Evolutionary conservation across 139 green algal species (phyloP).

Genomic region (Chlorella sp.): DNA sequence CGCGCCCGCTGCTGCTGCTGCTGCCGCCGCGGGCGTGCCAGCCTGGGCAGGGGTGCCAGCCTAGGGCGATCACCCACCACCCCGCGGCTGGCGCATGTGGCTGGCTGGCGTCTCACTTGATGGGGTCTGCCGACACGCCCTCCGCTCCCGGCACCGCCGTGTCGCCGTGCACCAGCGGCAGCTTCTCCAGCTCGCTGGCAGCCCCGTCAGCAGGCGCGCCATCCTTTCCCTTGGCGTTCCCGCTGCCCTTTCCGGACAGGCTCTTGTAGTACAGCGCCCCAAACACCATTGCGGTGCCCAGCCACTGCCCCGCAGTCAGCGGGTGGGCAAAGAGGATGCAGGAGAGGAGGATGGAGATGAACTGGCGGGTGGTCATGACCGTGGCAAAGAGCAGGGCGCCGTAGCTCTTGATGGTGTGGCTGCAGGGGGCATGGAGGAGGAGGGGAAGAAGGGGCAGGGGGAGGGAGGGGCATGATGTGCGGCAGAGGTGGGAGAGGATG

Average conservation of each 20-base stretch:
- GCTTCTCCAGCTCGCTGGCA: constrained; percentile 23
- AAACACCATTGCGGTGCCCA: constrained; percentile 69
- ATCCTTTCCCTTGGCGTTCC: not conserved
- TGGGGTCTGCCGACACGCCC: not conserved
- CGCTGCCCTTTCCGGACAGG: constrained; percentile 37
- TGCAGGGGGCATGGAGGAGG: not conserved
- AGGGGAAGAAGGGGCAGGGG: not conserved
- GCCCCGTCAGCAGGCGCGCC: not conserved
- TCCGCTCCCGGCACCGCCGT: not conserved
- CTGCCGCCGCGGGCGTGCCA: too few species aligned
- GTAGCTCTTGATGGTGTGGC: constrained; percentile 38
- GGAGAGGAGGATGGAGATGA: constrained; percentile 91
- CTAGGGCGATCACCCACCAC: too few species aligned
- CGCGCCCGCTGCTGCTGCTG: not conserved
- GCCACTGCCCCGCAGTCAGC: constrained; percentile 74
- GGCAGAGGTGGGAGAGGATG: too few species aligned
- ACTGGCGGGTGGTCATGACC: constrained; percentile 95
- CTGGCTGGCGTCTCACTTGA: not conserved
- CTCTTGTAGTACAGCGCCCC: constrained; percentile 70
- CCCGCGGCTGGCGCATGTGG: not conserved
- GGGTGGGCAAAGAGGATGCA: constrained; percentile 88
- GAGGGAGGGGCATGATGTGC: too few species aligned
- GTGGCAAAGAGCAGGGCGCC: constrained; percentile 88
- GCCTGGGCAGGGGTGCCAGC: not conserved
- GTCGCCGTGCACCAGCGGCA: constrained; percentile 28